Base-by-base conservation (phyloP, 2,329 filamentous ascomycete genomes). In the Scedosporium apiospermum region DNA sequence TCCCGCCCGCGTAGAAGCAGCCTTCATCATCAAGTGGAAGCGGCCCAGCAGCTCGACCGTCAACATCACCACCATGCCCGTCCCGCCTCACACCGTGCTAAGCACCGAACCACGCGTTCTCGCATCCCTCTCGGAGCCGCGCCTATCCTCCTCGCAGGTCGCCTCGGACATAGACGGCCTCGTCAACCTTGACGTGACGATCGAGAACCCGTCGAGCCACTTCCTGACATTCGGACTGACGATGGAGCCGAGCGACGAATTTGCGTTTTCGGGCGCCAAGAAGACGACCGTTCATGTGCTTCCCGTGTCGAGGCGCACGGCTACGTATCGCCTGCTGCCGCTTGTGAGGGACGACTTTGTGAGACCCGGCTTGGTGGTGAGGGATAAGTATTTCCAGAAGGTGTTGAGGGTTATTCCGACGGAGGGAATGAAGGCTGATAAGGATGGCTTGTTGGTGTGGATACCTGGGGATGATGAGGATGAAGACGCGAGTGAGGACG, bases 151-250 rank as follows among this genome's bases (percentile, higher is more conserved):
- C 6, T 38, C 12, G n/a, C 10, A 41, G 14, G 38, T 27, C 16
- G 42, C 12, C 34, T 69, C 70, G 10, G 67, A 69, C 27, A 65
- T 67, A 51, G 63, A 73, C 61, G 63, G 69, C 10, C 69, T 83
- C 7, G 66, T 83, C 55, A 75, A 78, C 63, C 72, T 86, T 14
- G 76, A 81, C 51, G 71, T 85, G 71, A 91, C 86, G 3, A 86
- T 99, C 63, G 95, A 99, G 75, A 99, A 99, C 72, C 90, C 93
- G 0, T 97, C 93, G 0, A 89, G 87, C 72, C 95, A 99, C 73
- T 96, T 96, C 75, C 83, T 99, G 59, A 96, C 93, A 0, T 99
- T 99, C 75, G 92, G 90, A 34, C 75, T 98, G 58, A 86, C 82
- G 27, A 96, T 99, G 92, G 93, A 99, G 68, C 89, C 92, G 2